phyloP scores from a whole-genome alignment of 345 rosid genomes.

The Eucalyptus cloeziana region DNA sequence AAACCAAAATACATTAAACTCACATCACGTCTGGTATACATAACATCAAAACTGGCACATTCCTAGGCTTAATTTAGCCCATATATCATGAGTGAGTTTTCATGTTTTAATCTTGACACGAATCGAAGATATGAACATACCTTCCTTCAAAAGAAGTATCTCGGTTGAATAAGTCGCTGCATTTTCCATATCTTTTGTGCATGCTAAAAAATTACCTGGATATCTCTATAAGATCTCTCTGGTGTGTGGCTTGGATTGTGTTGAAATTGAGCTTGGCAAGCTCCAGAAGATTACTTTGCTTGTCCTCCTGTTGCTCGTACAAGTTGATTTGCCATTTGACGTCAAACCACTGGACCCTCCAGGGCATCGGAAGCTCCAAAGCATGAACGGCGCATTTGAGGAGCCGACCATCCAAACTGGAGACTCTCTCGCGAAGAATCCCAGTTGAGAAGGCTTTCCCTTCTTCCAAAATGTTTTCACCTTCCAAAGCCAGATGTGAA shows the following conservation, averaged over 20 bases:
- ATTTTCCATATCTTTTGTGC: no score
- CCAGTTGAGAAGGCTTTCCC: no score
- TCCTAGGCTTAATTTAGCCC: not conserved
- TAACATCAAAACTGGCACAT: not conserved
- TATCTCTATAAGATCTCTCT: conserved; percentile 22
- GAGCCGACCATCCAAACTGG: no score
- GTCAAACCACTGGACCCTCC: conserved; percentile 39
- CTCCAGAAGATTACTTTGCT: not conserved
- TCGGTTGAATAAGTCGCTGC: no score
- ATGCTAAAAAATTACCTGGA: conserved; percentile 10
- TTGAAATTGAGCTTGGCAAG: conserved; percentile 37
- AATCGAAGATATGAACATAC: not conserved
- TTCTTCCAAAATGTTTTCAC: no score
- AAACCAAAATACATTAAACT: not conserved
- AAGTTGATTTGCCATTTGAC: conserved; percentile 27
- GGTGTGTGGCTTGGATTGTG: conserved; percentile 25
- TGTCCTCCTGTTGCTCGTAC: not conserved
- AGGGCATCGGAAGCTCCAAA: not conserved
- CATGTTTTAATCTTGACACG: not conserved
- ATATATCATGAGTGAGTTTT: not conserved
- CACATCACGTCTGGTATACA: not conserved
- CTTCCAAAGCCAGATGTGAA: no score
- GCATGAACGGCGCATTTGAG: no score
- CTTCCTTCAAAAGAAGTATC: no score
- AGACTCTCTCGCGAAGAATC: not conserved